Evolutionary conservation across 2,329 filamentous ascomycete genomes (phyloP).

Genomic region (Lachnellula willkommii): DNA sequence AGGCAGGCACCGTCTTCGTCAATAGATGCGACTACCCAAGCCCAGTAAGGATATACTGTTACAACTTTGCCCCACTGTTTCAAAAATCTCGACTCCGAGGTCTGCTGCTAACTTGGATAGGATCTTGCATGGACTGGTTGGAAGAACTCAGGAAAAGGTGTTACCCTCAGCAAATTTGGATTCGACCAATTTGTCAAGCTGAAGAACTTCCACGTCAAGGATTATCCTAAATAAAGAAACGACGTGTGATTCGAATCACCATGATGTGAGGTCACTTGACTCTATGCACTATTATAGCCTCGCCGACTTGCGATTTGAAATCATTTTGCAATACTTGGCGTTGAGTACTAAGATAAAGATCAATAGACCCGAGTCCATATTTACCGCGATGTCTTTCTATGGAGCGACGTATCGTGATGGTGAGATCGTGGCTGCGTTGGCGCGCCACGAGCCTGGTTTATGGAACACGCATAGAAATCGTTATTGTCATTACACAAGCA

Average conservation of each 20-base stretch:
- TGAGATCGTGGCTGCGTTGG: constrained; percentile 5
- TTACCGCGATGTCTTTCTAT: constrained; percentile 2
- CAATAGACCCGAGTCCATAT: constrained; percentile 4
- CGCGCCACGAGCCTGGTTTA: constrained; percentile 3
- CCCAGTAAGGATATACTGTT: constrained; percentile 57
- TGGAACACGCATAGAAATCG: constrained; percentile 6
- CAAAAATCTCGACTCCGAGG: constrained; percentile 6
- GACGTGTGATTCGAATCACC: background rate
- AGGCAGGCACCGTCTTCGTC: constrained; percentile 93
- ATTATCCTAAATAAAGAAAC: constrained; percentile 52
- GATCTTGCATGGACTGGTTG: constrained; percentile 95
- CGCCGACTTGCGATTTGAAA: background rate
- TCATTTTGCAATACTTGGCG: background rate
- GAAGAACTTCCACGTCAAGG: constrained; percentile 92
- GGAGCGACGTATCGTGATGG: constrained; percentile 6
- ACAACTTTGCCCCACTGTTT: constrained; percentile 3
- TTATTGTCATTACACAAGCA: constrained; percentile 4
- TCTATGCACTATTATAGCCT: background rate
- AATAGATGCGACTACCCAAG: constrained; percentile 91
- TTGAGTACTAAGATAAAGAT: constrained; percentile 2
- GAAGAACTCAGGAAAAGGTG: constrained; percentile 93
- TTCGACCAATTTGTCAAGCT: constrained; percentile 95
- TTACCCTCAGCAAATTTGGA: constrained; percentile 82
- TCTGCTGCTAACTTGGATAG: constrained; percentile 38
- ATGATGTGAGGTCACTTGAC: background rate